Base-by-base conservation (phyloP, 2,329 filamentous ascomycete genomes). In the Biscogniauxia mediterranea region DNA sequence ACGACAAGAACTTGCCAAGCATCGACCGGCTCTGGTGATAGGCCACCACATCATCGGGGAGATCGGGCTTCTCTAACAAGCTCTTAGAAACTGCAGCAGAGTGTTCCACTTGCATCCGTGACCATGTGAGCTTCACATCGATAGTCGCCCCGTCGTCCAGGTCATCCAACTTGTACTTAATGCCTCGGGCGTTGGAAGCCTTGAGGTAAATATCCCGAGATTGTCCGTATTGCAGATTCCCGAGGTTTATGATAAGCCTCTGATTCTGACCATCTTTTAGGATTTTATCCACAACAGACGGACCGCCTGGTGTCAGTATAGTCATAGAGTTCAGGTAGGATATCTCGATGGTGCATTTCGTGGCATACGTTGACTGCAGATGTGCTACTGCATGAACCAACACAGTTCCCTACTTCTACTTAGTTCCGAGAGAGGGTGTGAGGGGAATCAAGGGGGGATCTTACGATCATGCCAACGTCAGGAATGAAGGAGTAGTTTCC, bases 331-430 rank as follows among this genome's bases (percentile, higher is more conserved):
- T 60, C 0, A 78, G 72, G 55, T 79, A 81, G 0, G 66, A 73
- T 20, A 87, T 61, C 1, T 71, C 72, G 1, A 88, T 70, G 0
- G 66, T 73, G 2, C 80, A 81, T 0, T 77, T 74, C 3, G 76
- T 81, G 2, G 84, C 84, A 62, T 80, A 86, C 0, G 85, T 88
- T 2, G 81, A 79, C 66, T 86, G 85, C 1, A 88, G 70, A 64
- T 88, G 86, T 19, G 85, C 85, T 1, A 87, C 79, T 1, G 86
- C 83, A 66, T 88, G 84, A 2, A 87, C 78, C 62, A 88, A 87
- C 3, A 86, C 83, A 2, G 85, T 88, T 2, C 83, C 83, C 76
- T 79, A 26, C 1, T 23, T 13, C n/a, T 3, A 49, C 55, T 69
- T 59, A 67, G 54, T 55, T 46, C 20, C 32, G 5, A 28, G 6